Percentiles rank a stretch among this genome's conserved stretches.
Conservation (phyloP, 225 moss, liverwort and hornwort species). For the Straminergon stramineum region DNA sequence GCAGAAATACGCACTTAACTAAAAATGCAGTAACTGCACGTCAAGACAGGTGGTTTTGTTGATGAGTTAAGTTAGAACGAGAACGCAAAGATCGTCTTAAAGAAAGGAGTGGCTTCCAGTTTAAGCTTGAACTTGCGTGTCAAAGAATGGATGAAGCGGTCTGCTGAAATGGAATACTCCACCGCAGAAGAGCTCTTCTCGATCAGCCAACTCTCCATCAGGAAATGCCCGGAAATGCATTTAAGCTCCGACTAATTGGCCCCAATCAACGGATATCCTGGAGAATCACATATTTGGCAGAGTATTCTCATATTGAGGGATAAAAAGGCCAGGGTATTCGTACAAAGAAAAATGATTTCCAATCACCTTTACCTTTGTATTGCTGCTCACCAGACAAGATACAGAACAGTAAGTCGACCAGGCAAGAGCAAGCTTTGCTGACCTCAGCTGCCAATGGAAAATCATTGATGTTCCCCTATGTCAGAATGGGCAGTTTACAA, state of each 20-base stretch:
- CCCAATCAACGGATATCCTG: background rate
- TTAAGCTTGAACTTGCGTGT: background rate
- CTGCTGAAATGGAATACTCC: background rate
- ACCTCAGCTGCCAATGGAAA: background rate
- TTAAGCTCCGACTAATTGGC: background rate
- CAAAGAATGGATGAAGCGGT: background rate
- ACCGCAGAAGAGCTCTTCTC: background rate
- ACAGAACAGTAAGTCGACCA: background rate
- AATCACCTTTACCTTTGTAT: background rate
- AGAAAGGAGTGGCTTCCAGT: background rate
- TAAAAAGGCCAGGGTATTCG: background rate
- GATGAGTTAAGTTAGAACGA: background rate
- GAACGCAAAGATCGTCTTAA: background rate
- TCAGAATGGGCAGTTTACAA: background rate
- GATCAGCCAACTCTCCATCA: background rate
- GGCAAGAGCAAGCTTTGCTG: background rate
- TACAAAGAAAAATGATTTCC: background rate
- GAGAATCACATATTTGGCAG: background rate
- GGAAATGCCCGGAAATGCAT: background rate
- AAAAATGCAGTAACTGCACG: background rate
- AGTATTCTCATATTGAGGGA: background rate
- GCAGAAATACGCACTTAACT: background rate
- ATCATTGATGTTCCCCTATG: background rate
- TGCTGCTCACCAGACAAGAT: background rate
- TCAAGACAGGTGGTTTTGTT: background rate